phyloP scores from a whole-genome alignment of 768 basidiomycete genomes.

The Ephemerocybe angulata region DNA sequence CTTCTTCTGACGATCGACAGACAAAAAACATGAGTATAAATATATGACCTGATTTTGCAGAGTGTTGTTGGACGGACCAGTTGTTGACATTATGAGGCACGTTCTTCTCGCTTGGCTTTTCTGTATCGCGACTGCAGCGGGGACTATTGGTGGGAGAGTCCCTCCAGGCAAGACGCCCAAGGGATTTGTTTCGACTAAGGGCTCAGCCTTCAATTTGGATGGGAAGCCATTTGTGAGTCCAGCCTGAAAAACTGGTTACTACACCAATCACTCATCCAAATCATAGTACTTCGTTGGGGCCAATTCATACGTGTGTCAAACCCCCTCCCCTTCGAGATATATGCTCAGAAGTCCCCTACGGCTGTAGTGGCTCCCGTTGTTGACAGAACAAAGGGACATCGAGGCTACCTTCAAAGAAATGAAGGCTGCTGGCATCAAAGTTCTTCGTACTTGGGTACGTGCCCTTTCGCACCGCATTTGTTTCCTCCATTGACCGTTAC shows the following conservation, averaged over 20 bases:
- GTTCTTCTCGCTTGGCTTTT: constrained; percentile 4
- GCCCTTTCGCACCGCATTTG: no score
- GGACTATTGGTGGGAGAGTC: neutral
- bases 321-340: no score
- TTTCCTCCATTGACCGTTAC: neutral
- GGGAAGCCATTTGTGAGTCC: constrained; percentile 47
- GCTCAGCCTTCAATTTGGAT: constrained; percentile 40
- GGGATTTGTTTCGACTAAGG: constrained; percentile 44
- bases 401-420: constrained; percentile 47
- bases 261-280: constrained; percentile 19
- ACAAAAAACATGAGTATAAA: neutral
- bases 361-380: constrained; percentile 50
- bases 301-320: constrained; percentile 45
- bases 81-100: constrained; percentile 1
- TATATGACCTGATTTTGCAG: neutral
- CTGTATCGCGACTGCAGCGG: constrained; percentile 1
- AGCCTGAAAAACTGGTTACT: neutral
- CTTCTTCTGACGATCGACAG: neutral
- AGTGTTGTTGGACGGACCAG: neutral
- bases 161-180: constrained; percentile 21
- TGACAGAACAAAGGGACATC: constrained; percentile 45
- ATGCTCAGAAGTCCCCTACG: no score
- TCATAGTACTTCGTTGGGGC: constrained; percentile 47
- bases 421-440: constrained; percentile 45
- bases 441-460: constrained; percentile 51